Percentiles rank a stretch among this genome's conserved stretches.
These are phyloP conservation scores for Fomitopsis pinicola DNA, from an alignment of 1,284 basidiomycete genomes.

Conservation along the genomic window DNA sequence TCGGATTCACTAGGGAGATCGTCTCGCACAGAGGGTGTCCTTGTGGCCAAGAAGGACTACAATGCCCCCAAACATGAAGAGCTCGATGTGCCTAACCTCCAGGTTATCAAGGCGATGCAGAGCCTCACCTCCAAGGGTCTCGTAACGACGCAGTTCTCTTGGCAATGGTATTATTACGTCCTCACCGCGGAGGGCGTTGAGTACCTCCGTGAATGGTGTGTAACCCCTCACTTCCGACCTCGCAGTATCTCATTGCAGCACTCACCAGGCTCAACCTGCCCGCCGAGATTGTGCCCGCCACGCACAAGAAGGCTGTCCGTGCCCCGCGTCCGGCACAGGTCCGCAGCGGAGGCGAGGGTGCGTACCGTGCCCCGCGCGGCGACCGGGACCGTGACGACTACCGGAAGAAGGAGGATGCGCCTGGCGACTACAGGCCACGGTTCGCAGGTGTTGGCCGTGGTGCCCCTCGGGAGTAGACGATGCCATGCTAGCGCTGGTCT, in stretches of 20 bases:
- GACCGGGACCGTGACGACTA: constrained; percentile 91
- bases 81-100: constrained; percentile 93
- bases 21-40: constrained; percentile 79
- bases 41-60: constrained; percentile 99
- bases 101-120: constrained; percentile 99
- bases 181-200: constrained; percentile 94
- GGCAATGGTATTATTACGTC: constrained; percentile 95
- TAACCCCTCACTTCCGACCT: constrained; percentile 9
- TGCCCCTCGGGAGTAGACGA: constrained; percentile 58
- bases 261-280: constrained; percentile 81
- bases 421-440: constrained; percentile 79
- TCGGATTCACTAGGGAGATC: neutral
- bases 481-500: constrained; percentile 7
- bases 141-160: constrained; percentile 98
- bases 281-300: constrained; percentile 89
- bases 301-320: constrained; percentile 91
- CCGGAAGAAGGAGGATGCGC: constrained; percentile 81
- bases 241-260: neutral
- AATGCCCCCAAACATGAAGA: constrained; percentile 98
- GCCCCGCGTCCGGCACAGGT: constrained; percentile 68
- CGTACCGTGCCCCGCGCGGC: constrained; percentile 83
- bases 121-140: constrained; percentile 93
- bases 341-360: constrained; percentile 63
- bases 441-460: constrained; percentile 88
- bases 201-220: constrained; percentile 89